A percentile compares a stretch with the other conserved stretches of the same genome.
Conservation (phyloP, 495 filamentous ascomycete species). For the Jackrogersella multiformis region DNA sequence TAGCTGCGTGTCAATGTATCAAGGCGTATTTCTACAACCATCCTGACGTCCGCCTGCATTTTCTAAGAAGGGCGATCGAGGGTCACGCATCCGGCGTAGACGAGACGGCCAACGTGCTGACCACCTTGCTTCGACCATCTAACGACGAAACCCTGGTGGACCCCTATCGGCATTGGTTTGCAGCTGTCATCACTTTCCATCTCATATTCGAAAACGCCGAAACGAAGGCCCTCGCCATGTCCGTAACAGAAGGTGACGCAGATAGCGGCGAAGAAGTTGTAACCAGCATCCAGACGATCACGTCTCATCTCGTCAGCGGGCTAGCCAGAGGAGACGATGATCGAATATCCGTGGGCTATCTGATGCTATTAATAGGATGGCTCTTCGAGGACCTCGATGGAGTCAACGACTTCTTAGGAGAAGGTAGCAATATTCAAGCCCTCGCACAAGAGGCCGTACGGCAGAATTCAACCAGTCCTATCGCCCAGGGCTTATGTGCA, state of each 20-base stretch:
- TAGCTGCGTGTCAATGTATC: slow-evolving; percentile 87
- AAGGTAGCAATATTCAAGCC: slow-evolving; percentile 90
- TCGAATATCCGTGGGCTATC: slow-evolving; percentile 81
- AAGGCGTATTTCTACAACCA: slow-evolving; percentile 91
- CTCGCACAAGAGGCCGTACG: slow-evolving; percentile 70
- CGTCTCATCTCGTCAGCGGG: slow-evolving; percentile 79
- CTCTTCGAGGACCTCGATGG: slow-evolving; percentile 91
- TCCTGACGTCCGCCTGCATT: slow-evolving; percentile 79
- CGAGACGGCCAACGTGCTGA: slow-evolving; percentile 89
- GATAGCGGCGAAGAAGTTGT: slow-evolving; percentile 93
- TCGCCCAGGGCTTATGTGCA: slow-evolving; percentile 84
- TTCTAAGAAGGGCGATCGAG: slow-evolving; percentile 87
- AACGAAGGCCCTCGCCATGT: slow-evolving; percentile 81
- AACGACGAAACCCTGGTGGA: slow-evolving; percentile 70
- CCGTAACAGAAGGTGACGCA: slow-evolving; percentile 87
- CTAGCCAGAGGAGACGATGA: slow-evolving; percentile 81
- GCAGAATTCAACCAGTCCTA: slow-evolving; percentile 69
- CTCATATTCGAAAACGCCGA: slow-evolving; percentile 84
- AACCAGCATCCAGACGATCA: slow-evolving; percentile 88
- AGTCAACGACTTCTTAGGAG: slow-evolving; percentile 93
- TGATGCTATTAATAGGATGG: slow-evolving; percentile 94
- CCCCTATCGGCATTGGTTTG: slow-evolving; percentile 92
- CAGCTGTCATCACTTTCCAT: slow-evolving; percentile 87
- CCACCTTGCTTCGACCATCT: slow-evolving; percentile 73
- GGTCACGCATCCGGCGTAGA: slow-evolving; percentile 81